A percentile compares a stretch with the other conserved stretches of the same genome.
phyloP scores from a whole-genome alignment of 176 grass and related monocot species.

The Oryza punctata region DNA sequence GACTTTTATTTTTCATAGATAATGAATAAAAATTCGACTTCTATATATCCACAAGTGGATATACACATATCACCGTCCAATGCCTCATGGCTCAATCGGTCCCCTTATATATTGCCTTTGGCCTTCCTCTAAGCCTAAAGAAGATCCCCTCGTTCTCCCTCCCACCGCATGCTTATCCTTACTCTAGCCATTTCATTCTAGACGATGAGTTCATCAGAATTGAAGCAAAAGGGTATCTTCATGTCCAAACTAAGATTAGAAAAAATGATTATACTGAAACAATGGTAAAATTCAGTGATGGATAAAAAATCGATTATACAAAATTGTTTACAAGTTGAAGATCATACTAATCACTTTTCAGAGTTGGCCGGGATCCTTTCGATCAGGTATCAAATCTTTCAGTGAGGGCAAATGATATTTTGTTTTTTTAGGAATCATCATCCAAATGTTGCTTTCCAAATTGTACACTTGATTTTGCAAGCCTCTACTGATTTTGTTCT shows the following conservation, averaged over 20 bases:
- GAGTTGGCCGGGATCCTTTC: neutral
- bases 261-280: too few species aligned
- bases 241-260: too few species aligned
- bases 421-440: neutral
- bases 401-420: neutral
- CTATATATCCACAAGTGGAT: too few species aligned
- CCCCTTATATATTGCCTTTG: too few species aligned
- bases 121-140: too few species aligned
- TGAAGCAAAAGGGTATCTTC: too few species aligned
- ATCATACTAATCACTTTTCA: neutral
- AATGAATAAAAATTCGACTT: too few species aligned
- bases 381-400: neutral
- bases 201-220: too few species aligned
- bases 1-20: neutral
- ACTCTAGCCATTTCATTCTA: too few species aligned
- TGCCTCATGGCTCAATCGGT: too few species aligned
- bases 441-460: neutral
- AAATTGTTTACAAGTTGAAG: neutral
- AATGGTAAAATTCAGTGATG: neutral
- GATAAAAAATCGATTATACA: neutral
- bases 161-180: too few species aligned
- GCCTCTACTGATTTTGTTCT: neutral
- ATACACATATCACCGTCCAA: neutral
- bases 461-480: neutral
- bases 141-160: too few species aligned